Conservation (phyloP, 352 stramenopile species). For the Globisporangium splendens region DNA sequence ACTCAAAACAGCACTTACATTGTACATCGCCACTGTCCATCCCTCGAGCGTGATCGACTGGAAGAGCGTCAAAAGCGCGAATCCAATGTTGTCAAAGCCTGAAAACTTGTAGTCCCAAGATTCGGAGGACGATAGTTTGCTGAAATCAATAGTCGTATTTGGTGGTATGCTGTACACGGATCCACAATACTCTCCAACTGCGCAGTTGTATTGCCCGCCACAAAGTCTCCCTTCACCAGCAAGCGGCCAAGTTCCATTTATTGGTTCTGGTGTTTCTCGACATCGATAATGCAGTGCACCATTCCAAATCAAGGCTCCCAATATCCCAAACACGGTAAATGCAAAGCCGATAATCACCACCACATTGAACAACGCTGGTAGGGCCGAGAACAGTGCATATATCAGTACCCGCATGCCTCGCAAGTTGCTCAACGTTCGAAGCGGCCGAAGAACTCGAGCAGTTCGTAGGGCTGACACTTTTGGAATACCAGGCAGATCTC, state of each 20-base stretch:
- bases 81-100: conserved; percentile 83
- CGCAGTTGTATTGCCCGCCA: conserved; percentile 33
- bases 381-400: conserved; percentile 45
- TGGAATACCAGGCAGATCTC: conserved; percentile 33
- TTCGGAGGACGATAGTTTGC: conserved; percentile 32
- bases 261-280: conserved; percentile 39
- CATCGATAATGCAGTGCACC: conserved; percentile 47
- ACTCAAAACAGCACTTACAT: conserved; percentile 36
- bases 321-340: conserved; percentile 72
- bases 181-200: conserved; percentile 28
- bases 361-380: conserved; percentile 63
- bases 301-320: conserved; percentile 62
- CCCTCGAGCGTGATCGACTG: conserved; percentile 88
- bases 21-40: conserved; percentile 85
- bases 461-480: conserved; percentile 35
- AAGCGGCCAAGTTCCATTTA: conserved; percentile 35
- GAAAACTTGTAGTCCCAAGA: conserved; percentile 74
- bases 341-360: conserved; percentile 62
- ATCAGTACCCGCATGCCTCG: conserved; percentile 48
- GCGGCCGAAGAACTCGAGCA: conserved; percentile 48
- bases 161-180: conserved; percentile 32
- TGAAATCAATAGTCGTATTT: conserved; percentile 27
- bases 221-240: conserved; percentile 25
- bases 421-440: conserved; percentile 56
- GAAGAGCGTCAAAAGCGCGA: conserved; percentile 82